Conservation (phyloP, 306 rosid species). For the Sindora glabra region DNA sequence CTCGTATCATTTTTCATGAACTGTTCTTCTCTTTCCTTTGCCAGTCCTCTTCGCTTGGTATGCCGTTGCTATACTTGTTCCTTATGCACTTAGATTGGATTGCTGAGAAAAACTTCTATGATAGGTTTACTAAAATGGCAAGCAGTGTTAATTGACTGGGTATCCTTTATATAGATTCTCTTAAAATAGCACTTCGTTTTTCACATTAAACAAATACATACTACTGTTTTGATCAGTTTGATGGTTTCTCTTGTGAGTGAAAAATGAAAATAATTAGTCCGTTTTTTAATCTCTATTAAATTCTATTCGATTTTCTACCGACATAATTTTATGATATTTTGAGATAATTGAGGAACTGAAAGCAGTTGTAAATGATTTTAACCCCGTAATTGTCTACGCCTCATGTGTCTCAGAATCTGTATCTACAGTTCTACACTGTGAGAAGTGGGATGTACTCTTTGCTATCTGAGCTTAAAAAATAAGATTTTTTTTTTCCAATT, state of each 20-base stretch:
- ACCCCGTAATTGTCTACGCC: no score
- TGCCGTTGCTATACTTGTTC: not conserved
- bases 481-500: constrained; percentile 1
- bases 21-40: not conserved
- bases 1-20: not conserved
- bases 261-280: no score
- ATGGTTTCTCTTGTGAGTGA: not conserved
- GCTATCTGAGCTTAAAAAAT: not conserved
- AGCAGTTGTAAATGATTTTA: no score
- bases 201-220: not conserved
- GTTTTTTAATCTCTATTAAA: no score
- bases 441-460: constrained; percentile 14
- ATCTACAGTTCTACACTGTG: no score
- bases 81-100: not conserved
- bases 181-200: not conserved
- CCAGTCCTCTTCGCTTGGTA: not conserved
- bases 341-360: no score
- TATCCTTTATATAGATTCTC: not conserved
- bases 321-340: no score
- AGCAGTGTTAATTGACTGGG: not conserved
- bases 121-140: constrained; percentile 2
- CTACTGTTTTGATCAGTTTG: constrained; percentile 3
- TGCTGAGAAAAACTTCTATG: constrained; percentile 10
- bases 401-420: no score
- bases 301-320: no score